Evolutionary conservation across 2,329 filamentous ascomycete species (phyloP), one percentile per base, ranked within the genome.

Genomic region (Trichophyton schoenleinii): DNA sequence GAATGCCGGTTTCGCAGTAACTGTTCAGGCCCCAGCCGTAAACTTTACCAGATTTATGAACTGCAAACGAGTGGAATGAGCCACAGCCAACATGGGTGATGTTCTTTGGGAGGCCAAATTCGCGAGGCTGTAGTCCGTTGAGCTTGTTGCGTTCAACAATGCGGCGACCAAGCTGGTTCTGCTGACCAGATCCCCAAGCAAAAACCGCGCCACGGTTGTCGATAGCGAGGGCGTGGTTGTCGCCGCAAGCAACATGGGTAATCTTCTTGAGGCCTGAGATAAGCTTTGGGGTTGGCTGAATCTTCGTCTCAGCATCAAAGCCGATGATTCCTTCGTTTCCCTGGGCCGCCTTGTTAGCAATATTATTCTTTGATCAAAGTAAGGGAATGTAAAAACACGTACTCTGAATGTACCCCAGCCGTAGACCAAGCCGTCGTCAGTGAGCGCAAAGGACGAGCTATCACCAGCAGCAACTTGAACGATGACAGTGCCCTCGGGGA

Each of bases 21-120:
- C 88, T 91, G 80, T 95, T 95, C 34, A 92, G 78, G 25, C 91
- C 90, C 89, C 90, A 95, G 0, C 85, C 83, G 74, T 85, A 94
- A 36, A 92, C 86, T 34, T 82, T 80, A 44, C 85, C 85, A 31
- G 85, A 81, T 64, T 84, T 81, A 67, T 82, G 81, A 57, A 90
- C 81, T 58, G 87, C 87, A 68, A 95, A 92, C 67, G 85, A 88
- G 77, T 95, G 89, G 74, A 91, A 92, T 13, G 86, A 83, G 52
- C 90, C 90, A 60, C 85, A 86, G 31, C 82, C 81, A 62, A 88
- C 81, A 74, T 77, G 83, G 58, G 78, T 78, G 59, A 88, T 83
- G 65, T 76, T 75, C 68, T 81, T 80, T 65, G 80, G 80, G 49
- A 84, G 78, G 46, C 81, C 81, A 61, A 85, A 79, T 65, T 81